A percentile compares a stretch with the other conserved stretches of the same genome.
Conservation (phyloP, 2,329 filamentous ascomycete genomes). For the Cladophialophora bantiana region DNA sequence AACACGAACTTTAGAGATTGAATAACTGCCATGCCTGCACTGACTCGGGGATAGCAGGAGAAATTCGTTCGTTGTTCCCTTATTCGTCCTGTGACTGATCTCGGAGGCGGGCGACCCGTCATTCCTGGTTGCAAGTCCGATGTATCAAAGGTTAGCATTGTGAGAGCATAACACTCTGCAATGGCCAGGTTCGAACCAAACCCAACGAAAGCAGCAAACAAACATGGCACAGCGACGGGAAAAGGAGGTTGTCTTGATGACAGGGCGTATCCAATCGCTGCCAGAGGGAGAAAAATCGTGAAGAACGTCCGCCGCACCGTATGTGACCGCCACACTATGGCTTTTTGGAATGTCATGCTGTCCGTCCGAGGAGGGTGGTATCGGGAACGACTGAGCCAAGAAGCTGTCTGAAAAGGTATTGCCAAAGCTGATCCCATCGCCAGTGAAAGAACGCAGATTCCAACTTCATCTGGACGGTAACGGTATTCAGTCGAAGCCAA, state of each 20-base stretch:
- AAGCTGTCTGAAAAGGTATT: constrained; percentile 76
- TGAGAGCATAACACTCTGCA: constrained; percentile 75
- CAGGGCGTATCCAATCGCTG: constrained; percentile 71
- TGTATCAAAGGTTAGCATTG: constrained; percentile 85
- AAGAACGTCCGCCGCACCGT: constrained; percentile 72
- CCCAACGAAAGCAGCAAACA: constrained; percentile 71
- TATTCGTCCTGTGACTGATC: constrained; percentile 50
- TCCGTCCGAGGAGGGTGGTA: constrained; percentile 66
- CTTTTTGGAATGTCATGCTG: constrained; percentile 70
- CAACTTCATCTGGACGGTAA: constrained; percentile 69
- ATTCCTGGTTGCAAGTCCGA: constrained; percentile 77
- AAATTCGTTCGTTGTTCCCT: constrained; percentile 69
- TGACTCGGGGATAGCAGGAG: constrained; percentile 76
- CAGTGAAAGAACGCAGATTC: constrained; percentile 69
- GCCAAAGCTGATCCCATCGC: constrained; percentile 73
- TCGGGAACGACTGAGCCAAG: constrained; percentile 70
- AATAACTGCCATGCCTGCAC: constrained; percentile 73
- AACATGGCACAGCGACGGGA: constrained; percentile 68
- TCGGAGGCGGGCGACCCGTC: constrained; percentile 60
- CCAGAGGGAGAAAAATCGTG: constrained; percentile 70
- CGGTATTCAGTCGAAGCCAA: constrained; percentile 73
- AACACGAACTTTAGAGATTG: constrained; percentile 74
- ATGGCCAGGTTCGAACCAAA: constrained; percentile 76
- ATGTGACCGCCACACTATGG: constrained; percentile 74
- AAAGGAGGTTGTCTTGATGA: constrained; percentile 68